Conservation (phyloP, 306 rosid genomes). For the Quercus agrifolia region DNA sequence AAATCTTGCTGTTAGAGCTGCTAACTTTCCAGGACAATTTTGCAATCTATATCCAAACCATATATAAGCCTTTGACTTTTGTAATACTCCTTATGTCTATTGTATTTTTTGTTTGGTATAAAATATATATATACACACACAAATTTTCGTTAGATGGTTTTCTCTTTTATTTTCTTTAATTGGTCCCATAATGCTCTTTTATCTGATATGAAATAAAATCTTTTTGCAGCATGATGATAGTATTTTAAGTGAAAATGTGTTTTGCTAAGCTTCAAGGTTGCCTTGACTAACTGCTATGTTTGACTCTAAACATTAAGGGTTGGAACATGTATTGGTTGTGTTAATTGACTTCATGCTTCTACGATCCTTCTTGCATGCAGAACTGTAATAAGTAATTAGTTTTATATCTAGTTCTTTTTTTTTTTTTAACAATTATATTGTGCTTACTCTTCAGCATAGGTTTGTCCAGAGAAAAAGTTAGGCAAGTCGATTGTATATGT, state of each 20-base stretch:
- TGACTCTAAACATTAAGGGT: background rate
- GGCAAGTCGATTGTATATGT: conserved; percentile 82
- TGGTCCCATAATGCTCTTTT: too few species aligned
- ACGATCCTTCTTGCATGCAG: background rate
- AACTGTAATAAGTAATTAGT: background rate
- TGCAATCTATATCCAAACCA: too few species aligned
- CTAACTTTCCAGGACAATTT: too few species aligned
- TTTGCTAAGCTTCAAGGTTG: background rate
- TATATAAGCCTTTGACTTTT: too few species aligned
- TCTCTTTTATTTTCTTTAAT: too few species aligned
- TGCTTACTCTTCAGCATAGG: conserved; percentile 64
- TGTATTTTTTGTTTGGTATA: too few species aligned
- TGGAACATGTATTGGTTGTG: background rate
- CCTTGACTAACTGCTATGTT: background rate
- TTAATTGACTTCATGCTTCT: background rate
- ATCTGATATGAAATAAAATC: too few species aligned
- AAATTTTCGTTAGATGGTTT: too few species aligned
- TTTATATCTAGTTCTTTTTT: background rate
- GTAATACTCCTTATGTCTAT: too few species aligned
- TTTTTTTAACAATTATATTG: conserved; percentile 9
- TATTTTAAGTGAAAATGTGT: background rate
- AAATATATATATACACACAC: too few species aligned
- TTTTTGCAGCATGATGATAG: background rate
- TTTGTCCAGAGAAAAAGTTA: conserved; percentile 91
- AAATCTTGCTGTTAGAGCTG: too few species aligned